These are phyloP conservation scores for Chrysanthemum seticuspe DNA, from an alignment of 129 eudicot species.

Conservation along the genomic window DNA sequence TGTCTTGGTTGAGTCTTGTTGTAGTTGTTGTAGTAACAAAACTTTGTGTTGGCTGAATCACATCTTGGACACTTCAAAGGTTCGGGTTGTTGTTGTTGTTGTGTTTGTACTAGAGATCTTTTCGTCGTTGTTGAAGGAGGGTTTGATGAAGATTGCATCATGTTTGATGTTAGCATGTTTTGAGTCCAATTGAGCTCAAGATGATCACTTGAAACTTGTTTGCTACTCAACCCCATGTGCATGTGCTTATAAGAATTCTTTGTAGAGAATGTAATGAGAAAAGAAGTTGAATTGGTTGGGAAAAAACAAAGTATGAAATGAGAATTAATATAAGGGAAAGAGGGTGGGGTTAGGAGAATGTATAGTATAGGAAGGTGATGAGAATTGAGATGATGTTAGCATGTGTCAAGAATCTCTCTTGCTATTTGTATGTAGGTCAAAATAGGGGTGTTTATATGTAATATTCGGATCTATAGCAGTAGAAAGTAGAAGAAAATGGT, in stretches of 20 bases:
- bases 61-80: slow-evolving; percentile 74
- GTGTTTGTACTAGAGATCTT: slow-evolving; percentile 34
- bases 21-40: slow-evolving; percentile 92
- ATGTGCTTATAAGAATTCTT: background rate
- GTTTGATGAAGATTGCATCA: slow-evolving; percentile 31
- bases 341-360: slow-evolving; percentile 32
- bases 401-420: slow-evolving; percentile 33
- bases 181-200: slow-evolving; percentile 48
- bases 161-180: slow-evolving; percentile 31
- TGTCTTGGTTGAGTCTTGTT: slow-evolving; percentile 88
- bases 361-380: slow-evolving; percentile 38
- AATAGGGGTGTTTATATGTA: slow-evolving; percentile 10
- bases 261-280: slow-evolving; percentile 4
- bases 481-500: too few species aligned
- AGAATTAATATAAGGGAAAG: background rate
- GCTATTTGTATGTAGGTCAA: slow-evolving; percentile 28
- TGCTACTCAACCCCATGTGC: slow-evolving; percentile 58
- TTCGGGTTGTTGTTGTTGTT: slow-evolving; percentile 42
- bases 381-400: slow-evolving; percentile 23
- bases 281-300: slow-evolving; percentile 16
- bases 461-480: too few species aligned
- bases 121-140: slow-evolving; percentile 28
- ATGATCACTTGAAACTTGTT: slow-evolving; percentile 55
- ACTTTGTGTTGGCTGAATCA: slow-evolving; percentile 72
- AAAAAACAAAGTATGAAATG: slow-evolving; percentile 33